These are phyloP conservation scores for Fusarium tuaranense DNA, from an alignment of 2,329 filamentous ascomycete genomes.

Conservation along the genomic window DNA sequence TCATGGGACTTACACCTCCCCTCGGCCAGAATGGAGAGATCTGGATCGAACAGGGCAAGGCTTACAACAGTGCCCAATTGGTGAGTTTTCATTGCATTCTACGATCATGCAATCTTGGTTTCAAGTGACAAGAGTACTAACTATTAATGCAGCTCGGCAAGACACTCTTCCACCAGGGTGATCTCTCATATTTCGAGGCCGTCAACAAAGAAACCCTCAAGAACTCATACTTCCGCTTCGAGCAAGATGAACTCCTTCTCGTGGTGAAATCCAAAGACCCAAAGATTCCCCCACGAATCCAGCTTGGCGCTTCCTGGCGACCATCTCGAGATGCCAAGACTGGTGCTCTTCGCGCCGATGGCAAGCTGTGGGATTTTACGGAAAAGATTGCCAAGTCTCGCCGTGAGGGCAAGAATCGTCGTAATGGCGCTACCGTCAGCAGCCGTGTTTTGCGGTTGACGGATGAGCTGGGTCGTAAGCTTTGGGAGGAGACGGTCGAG, in stretches of 20 bases:
- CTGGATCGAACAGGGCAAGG: conserved; percentile 83
- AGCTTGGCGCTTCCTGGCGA: conserved; percentile 80
- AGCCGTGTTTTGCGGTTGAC: conserved; percentile 82
- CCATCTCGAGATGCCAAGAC: conserved; percentile 73
- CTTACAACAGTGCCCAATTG: conserved; percentile 84
- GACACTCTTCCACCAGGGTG: conserved; percentile 96
- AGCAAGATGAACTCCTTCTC: conserved; percentile 89
- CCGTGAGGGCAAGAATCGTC: conserved; percentile 92
- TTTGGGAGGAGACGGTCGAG: conserved; percentile 72
- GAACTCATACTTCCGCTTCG: conserved; percentile 89
- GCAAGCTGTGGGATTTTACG: conserved; percentile 90
- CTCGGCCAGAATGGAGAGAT: conserved; percentile 66
- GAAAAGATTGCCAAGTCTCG: conserved; percentile 86
- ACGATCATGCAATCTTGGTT: neutral
- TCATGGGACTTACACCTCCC: conserved; percentile 88
- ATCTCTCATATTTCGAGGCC: conserved; percentile 96
- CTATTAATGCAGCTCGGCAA: conserved; percentile 77
- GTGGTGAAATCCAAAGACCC: conserved; percentile 76
- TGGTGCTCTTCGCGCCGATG: conserved; percentile 73
- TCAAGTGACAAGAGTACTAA: conserved; percentile 18
- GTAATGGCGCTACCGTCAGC: conserved; percentile 92
- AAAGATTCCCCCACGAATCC: conserved; percentile 71
- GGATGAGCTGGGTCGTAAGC: conserved; percentile 75
- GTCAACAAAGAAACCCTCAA: conserved; percentile 98
- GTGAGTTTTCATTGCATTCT: conserved; percentile 57